Base-by-base conservation (phyloP, 352 stramenopile species). In the Thraustochytrium sp. region DNA sequence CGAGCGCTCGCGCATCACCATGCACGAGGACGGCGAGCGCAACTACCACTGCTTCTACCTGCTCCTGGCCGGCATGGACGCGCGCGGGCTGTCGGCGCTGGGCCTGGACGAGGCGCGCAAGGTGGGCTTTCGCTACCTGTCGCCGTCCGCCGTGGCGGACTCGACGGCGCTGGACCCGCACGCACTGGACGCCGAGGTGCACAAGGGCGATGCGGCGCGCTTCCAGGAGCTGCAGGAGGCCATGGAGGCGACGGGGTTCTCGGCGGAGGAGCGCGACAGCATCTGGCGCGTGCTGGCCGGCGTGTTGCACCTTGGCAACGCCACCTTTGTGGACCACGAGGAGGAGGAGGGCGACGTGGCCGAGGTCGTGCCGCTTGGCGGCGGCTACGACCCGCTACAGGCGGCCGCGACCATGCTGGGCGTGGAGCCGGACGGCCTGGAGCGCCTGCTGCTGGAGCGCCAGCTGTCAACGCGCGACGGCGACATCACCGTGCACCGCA, bases 1-100 rank as follows among this genome's bases (percentile, higher is more conserved):
- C 36, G 94, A 97, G 76, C 95, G 96, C 85, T 90, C 94, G 40
- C 90, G 94, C 16, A 87, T 97, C 11, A 89, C 90, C 23, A 92
- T 91, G 56, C 92, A 95, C 80, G 90, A 89, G 26, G 87, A 92
- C 64, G 90, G 88, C 37, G 94, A 97, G 86, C 92, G 92, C 51
- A 96, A 96, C 87, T 97, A 95, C 86, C 94, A 96, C 89, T 88
- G 96, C 61, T 97, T 97, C 85, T 96, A 96, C 87, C 91, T 97
- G 85, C 92, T 97, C 31, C 89, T 84, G 9, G 38, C 31, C 13
- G 84, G 77, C 49, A 54, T 54, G 44, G 40, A 78, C 31, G 26
- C 16, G 13, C 9, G 4, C n/a, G 8, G 8, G 8, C 40, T 54
- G 13, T 13, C 26, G 18, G 36, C 8, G n/a, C 75, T 84, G 9